phyloP scores from a whole-genome alignment of 768 basidiomycete genomes.

The Amanita polypyramis region DNA sequence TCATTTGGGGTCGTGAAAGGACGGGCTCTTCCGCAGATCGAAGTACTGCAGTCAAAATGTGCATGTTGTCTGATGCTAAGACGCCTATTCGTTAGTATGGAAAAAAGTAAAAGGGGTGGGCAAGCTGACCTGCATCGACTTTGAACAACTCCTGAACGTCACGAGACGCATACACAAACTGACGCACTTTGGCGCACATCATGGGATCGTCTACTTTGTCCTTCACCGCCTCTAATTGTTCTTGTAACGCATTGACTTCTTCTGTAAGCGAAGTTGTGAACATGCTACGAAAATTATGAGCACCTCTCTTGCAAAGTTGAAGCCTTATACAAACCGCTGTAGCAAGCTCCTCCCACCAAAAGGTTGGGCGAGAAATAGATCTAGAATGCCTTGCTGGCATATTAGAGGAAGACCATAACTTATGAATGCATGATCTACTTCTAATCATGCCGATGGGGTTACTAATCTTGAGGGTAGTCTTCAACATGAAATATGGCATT shows the following conservation, averaged over 20 bases:
- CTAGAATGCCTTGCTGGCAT: constrained; percentile 48
- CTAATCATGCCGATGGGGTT: constrained; percentile 97
- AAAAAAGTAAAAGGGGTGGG: neutral
- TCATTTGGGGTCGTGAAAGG: constrained; percentile 69
- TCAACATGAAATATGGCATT: constrained; percentile 98
- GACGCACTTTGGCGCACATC: constrained; percentile 79
- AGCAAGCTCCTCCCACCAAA: constrained; percentile 90
- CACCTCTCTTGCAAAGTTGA: neutral
- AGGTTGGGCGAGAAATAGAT: constrained; percentile 93
- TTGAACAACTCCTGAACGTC: constrained; percentile 83
- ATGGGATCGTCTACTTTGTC: constrained; percentile 84
- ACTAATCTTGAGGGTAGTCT: constrained; percentile 81
- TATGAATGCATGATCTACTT: constrained; percentile 28
- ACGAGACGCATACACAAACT: constrained; percentile 77
- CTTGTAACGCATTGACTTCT: constrained; percentile 76
- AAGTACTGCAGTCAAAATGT: constrained; percentile 71
- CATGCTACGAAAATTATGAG: constrained; percentile 47
- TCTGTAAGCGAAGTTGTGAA: constrained; percentile 89
- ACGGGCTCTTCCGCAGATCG: constrained; percentile 69
- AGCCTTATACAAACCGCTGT: constrained; percentile 49
- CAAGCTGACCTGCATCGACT: constrained; percentile 64
- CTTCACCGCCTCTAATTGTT: constrained; percentile 80
- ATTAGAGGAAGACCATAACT: constrained; percentile 4
- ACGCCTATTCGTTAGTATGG: neutral
- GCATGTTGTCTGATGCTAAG: constrained; percentile 57